A percentile compares a stretch with the other conserved stretches of the same genome.
Evolutionary conservation across 768 basidiomycete genomes (phyloP).

Genomic region (Amanita rubescens): DNA sequence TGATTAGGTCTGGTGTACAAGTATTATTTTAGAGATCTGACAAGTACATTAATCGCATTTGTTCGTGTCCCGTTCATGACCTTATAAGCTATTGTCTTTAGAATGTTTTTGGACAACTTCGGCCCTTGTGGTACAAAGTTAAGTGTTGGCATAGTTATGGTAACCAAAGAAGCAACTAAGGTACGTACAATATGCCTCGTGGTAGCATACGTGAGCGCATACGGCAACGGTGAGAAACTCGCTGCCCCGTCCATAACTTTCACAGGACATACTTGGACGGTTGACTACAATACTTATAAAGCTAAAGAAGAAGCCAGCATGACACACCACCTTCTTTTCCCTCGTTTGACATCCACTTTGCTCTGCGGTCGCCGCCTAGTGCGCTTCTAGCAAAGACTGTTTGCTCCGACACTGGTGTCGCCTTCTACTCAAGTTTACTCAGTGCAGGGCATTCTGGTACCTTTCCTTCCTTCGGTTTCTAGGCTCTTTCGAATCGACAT

Average conservation of each 20-base stretch:
- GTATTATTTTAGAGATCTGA: neutral
- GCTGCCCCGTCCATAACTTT: too few relatives aligned
- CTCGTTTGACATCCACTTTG: neutral
- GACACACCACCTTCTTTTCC: neutral
- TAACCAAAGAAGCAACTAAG: neutral
- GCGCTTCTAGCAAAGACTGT: neutral
- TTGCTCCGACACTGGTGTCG: slow-evolving; percentile 6
- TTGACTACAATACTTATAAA: neutral
- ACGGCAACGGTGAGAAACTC: neutral
- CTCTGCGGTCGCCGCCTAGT: slow-evolving; percentile 7
- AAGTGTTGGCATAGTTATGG: slow-evolving; percentile 1
- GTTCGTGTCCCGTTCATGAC: neutral
- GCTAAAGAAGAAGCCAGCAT: neutral
- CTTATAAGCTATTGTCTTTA: too few relatives aligned
- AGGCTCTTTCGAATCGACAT: neutral
- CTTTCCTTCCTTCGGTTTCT: neutral
- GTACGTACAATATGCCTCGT: too few relatives aligned
- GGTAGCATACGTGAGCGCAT: neutral
- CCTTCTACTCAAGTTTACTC: neutral
- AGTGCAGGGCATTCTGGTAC: slow-evolving; percentile 1
- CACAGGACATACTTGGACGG: neutral
- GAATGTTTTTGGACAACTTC: too few relatives aligned
- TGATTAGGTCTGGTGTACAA: neutral
- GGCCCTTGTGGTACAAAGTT: too few relatives aligned
- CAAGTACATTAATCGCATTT: neutral